Percentiles rank a stretch among this genome's conserved stretches.
Evolutionary conservation across 106 monocot genomes (phyloP).

Genomic region (Alisma plantagoaquatica): DNA sequence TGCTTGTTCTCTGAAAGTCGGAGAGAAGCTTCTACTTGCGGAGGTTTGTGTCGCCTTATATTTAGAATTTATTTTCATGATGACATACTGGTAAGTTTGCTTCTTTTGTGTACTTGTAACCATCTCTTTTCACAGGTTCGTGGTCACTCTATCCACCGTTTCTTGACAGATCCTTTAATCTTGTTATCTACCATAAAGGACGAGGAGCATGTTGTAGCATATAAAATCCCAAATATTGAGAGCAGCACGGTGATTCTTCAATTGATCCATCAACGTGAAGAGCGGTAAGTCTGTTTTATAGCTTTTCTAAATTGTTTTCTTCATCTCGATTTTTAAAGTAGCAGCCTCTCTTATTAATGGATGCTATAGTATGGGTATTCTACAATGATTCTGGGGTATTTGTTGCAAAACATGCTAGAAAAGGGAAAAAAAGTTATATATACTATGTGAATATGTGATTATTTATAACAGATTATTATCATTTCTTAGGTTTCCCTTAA

Average conservation of each 20-base stretch:
- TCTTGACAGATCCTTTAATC: slow-evolving; percentile 70
- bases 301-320: neutral
- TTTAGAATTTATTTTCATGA: neutral
- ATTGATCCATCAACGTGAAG: slow-evolving; percentile 76
- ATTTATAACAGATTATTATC: too few species aligned
- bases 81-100: neutral
- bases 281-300: slow-evolving; percentile 32
- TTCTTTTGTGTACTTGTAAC: neutral
- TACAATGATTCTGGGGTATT: too few species aligned
- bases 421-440: too few species aligned
- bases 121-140: slow-evolving; percentile 42
- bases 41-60: slow-evolving; percentile 57
- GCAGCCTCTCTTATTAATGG: neutral
- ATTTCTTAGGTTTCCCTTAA: too few species aligned
- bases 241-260: slow-evolving; percentile 54
- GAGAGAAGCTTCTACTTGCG: slow-evolving; percentile 80
- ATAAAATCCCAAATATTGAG: slow-evolving; percentile 56
- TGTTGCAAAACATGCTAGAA: too few species aligned
- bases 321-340: neutral
- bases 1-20: slow-evolving; percentile 60
- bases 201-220: slow-evolving; percentile 81
- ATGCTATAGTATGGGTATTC: neutral
- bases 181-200: slow-evolving; percentile 80
- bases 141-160: slow-evolving; percentile 62
- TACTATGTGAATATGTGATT: too few species aligned